These are phyloP conservation scores for Lagerstroemia speciosa DNA, from an alignment of 345 rosid genomes.

Conservation along the genomic window DNA sequence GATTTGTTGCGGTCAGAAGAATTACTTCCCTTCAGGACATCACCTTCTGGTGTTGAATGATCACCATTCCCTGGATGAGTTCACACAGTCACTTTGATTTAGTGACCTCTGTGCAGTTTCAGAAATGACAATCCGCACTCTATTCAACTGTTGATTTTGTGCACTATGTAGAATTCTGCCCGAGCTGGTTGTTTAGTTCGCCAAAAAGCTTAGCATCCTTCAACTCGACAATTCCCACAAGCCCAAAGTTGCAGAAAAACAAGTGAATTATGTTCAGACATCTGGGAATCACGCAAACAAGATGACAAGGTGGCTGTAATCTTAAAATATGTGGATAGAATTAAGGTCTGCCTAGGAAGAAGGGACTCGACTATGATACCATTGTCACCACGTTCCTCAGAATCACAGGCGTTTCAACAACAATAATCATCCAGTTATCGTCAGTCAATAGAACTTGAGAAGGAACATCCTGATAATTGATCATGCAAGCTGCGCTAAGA, in stretches of 20 bases:
- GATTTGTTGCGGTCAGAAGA: conserved; percentile 49
- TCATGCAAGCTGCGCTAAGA: neutral
- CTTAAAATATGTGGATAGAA: too few relatives aligned
- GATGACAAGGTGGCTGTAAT: too few relatives aligned
- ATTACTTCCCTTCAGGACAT: conserved; percentile 45
- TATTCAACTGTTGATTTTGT: neutral
- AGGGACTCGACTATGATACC: too few relatives aligned
- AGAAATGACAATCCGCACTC: neutral
- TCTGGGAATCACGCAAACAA: neutral
- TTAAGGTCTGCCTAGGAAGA: too few relatives aligned
- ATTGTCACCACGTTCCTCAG: too few relatives aligned
- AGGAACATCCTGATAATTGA: neutral
- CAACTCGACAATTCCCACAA: neutral
- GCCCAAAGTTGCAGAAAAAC: neutral
- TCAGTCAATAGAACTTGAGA: neutral
- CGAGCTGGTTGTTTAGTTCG: neutral
- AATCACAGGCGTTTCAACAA: too few relatives aligned
- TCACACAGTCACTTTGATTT: neutral
- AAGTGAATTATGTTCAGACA: neutral
- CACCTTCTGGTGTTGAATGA: conserved; percentile 39
- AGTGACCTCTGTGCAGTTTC: neutral
- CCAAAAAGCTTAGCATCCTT: neutral
- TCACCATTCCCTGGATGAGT: conserved; percentile 44
- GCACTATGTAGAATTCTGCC: neutral
- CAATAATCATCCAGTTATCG: neutral